Conservation (phyloP, 2,329 filamentous ascomycete genomes). For the Penicillium sp. region DNA sequence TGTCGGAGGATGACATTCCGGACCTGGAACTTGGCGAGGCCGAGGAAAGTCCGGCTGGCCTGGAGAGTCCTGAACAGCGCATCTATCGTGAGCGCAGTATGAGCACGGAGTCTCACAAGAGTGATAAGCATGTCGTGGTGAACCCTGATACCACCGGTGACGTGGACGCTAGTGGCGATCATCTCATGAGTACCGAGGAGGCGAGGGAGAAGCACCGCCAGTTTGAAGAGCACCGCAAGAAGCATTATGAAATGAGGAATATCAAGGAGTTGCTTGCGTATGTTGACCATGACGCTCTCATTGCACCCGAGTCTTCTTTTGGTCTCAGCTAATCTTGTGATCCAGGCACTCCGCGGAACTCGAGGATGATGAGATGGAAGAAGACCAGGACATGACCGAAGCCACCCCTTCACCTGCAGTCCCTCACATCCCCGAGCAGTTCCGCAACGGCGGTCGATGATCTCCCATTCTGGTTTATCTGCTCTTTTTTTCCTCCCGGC, state of each 20-base stretch:
- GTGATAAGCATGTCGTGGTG: slow-evolving; percentile 80
- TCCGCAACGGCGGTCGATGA: slow-evolving; percentile 28
- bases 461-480: neutral
- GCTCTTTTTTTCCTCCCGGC: no score
- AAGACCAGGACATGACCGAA: slow-evolving; percentile 38
- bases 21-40: slow-evolving; percentile 90
- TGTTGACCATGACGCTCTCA: slow-evolving; percentile 26
- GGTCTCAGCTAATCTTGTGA: slow-evolving; percentile 9
- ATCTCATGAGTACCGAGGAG: slow-evolving; percentile 64
- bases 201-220: slow-evolving; percentile 87
- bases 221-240: slow-evolving; percentile 91
- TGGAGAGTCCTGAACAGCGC: slow-evolving; percentile 29
- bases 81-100: slow-evolving; percentile 44
- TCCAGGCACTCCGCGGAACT: slow-evolving; percentile 64
- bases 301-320: neutral
- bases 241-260: slow-evolving; percentile 98
- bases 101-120: slow-evolving; percentile 43
- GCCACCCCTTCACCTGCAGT: slow-evolving; percentile 30
- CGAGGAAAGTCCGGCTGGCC: slow-evolving; percentile 63
- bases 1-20: slow-evolving; percentile 77
- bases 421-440: slow-evolving; percentile 36
- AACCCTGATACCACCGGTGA: slow-evolving; percentile 48
- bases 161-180: slow-evolving; percentile 41
- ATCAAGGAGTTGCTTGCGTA: slow-evolving; percentile 84
- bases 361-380: slow-evolving; percentile 63